These are phyloP conservation scores for Penicillium alfredii DNA, from an alignment of 495 filamentous ascomycete species.

Conservation along the genomic window DNA sequence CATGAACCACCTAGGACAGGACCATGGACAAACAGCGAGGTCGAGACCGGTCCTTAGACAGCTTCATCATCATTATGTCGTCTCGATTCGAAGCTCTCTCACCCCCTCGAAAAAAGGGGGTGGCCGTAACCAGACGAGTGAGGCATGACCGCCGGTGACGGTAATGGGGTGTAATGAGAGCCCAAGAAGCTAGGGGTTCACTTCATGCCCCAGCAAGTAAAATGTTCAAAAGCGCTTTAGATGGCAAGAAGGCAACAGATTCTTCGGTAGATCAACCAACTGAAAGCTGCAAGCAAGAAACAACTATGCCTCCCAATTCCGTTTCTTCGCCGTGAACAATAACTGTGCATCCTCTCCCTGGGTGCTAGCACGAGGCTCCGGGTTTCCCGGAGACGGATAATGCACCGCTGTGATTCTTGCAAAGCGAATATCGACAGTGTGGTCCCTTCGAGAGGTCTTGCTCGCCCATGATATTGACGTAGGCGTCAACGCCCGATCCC, in stretches of 20 bases:
- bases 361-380: conserved; percentile 4
- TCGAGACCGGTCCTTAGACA: conserved; percentile 6
- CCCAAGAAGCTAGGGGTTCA: no score
- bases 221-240: no score
- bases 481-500: conserved; percentile 6
- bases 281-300: no score
- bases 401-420: conserved; percentile 25
- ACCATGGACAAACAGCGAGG: neutral
- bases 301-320: conserved; percentile 36
- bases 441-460: conserved; percentile 16
- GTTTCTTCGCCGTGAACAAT: conserved; percentile 36
- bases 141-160: no score
- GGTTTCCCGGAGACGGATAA: conserved; percentile 7
- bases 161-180: no score
- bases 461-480: conserved; percentile 23
- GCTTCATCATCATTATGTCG: conserved; percentile 1
- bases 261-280: no score
- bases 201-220: no score
- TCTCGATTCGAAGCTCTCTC: neutral
- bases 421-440: conserved; percentile 28
- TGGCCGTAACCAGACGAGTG: no score
- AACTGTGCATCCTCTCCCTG: conserved; percentile 30
- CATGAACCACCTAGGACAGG: neutral
- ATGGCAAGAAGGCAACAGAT: no score
- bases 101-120: no score